Base-by-base conservation (phyloP, 768 basidiomycete genomes). In the Xerocomus potaroensis region DNA sequence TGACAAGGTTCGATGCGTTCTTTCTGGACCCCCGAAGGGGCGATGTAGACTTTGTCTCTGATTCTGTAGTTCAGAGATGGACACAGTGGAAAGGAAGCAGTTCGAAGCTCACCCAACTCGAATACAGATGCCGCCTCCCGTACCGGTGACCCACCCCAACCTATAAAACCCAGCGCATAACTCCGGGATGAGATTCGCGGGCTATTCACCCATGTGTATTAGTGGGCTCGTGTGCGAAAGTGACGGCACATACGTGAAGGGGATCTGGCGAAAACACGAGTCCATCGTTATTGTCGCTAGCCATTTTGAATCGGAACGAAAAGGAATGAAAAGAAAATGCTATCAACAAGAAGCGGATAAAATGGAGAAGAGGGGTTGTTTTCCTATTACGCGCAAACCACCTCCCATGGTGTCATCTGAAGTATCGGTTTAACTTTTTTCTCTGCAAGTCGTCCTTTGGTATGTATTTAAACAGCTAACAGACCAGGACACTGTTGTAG, bases 111-210 rank as follows among this genome's bases (percentile, higher is more conserved):
- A 86, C 87, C 76, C 81, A 34, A 72, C 64, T 16, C 86, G 78
- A 50, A 91, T 90, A 50, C 79, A 81, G 49, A 89, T 88, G 1
- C 87, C 87, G 21, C 81, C 82, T 6, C 90, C 91, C 2, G 91
- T 93, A 14, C 91, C 91, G 3, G 91, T 93, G 1, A 93, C 91
- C 91, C 91, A 93, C 12, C 91, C 91, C 18, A 93, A 77, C 68
- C 51, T 76, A 76, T 93, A 93, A 66, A 94, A 93, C 6, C 81
- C 78, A 35, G 79, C 72, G 64, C 91, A 94, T 1, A 94, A 75
- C 59, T 89, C 87, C 26, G 87, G 87, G 43, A 93, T 93, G 51
- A 93, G 75, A 65, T 91, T 92, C n/a, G 91, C 91, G 16, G 91
- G 91, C 83, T 94, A 71, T 41, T 8, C 26, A 35, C 3, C 16